Conservation (phyloP, 805 yeast genomes). For the Candida koratica region DNA sequence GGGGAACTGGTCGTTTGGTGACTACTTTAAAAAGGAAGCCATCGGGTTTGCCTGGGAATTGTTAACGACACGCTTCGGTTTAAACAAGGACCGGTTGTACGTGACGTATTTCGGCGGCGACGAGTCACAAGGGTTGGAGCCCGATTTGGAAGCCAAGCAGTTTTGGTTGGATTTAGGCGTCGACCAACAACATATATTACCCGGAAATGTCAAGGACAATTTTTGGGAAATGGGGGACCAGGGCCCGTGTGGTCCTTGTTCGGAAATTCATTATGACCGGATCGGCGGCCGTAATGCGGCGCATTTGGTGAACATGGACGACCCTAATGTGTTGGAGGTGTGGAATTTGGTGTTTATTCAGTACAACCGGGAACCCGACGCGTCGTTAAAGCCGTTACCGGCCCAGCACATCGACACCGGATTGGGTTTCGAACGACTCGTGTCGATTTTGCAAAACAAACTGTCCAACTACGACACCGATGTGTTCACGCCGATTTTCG, state of each 20-base stretch:
- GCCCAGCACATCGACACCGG: constrained; percentile 97
- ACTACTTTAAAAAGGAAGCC: constrained; percentile 95
- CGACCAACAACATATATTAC: constrained; percentile 84
- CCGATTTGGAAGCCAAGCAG: constrained; percentile 90
- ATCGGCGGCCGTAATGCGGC: constrained; percentile 98
- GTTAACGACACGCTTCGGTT: constrained; percentile 78
- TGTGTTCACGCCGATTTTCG: constrained; percentile 86
- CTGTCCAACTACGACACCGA: constrained; percentile 96
- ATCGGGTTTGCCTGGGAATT: constrained; percentile 87
- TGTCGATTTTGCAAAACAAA: constrained; percentile 87
- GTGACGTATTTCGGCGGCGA: constrained; percentile 98
- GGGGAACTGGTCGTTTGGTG: constrained; percentile 99
- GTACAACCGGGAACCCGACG: constrained; percentile 89
- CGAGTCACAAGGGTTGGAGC: constrained; percentile 70
- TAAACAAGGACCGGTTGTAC: constrained; percentile 74
- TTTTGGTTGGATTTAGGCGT: constrained; percentile 88
- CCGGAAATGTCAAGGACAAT: constrained; percentile 87
- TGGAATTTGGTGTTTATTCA: constrained; percentile 99
- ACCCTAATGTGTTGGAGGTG: constrained; percentile 94
- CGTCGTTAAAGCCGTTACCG: constrained; percentile 76
- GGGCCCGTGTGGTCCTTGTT: constrained; percentile 99
- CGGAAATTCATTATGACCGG: constrained; percentile 96
- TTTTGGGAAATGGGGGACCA: constrained; percentile 99
- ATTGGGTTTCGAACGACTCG: constrained; percentile 97
- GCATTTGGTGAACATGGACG: constrained; percentile 87